A percentile compares a stretch with the other conserved stretches of the same genome.
Evolutionary conservation across 371 early-diverging fungal genomes (phyloP).

Genomic region (Parasitella parasitica): DNA sequence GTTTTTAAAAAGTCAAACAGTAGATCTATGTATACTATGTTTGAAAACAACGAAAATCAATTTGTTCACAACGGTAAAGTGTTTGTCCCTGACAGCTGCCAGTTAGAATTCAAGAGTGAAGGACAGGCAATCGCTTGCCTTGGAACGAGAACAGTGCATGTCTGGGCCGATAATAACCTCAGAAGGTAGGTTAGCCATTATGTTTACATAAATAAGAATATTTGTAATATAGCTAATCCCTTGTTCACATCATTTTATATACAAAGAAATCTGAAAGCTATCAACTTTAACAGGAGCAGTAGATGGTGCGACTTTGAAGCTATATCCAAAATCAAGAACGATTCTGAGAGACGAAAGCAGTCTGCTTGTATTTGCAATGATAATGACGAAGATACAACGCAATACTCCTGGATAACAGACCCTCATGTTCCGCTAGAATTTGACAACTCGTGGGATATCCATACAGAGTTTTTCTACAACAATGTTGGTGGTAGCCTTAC

Average conservation of each 20-base stretch:
- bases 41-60: slow-evolving; percentile 33
- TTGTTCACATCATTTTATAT: too few species aligned
- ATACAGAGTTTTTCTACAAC: slow-evolving; percentile 35
- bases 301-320: slow-evolving; percentile 29
- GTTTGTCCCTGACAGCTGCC: slow-evolving; percentile 39
- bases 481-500: slow-evolving; percentile 15
- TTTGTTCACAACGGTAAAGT: slow-evolving; percentile 26
- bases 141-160: slow-evolving; percentile 32
- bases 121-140: slow-evolving; percentile 40
- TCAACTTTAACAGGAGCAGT: slow-evolving; percentile 15
- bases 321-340: neutral
- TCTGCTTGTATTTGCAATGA: slow-evolving; percentile 26
- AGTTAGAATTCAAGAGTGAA: slow-evolving; percentile 30
- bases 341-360: neutral
- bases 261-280: slow-evolving; percentile 36
- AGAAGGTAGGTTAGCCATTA: slow-evolving; percentile 36
- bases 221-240: neutral
- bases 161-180: slow-evolving; percentile 41
- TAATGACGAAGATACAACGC: slow-evolving; percentile 9
- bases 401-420: slow-evolving; percentile 37
- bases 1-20: slow-evolving; percentile 20
- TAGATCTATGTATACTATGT: slow-evolving; percentile 35
- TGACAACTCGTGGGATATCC: slow-evolving; percentile 32
- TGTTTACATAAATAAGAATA: neutral
- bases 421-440: slow-evolving; percentile 26